Evolutionary conservation across 441 rosid species (phyloP).

Genomic region (Erysimum cheiri): DNA sequence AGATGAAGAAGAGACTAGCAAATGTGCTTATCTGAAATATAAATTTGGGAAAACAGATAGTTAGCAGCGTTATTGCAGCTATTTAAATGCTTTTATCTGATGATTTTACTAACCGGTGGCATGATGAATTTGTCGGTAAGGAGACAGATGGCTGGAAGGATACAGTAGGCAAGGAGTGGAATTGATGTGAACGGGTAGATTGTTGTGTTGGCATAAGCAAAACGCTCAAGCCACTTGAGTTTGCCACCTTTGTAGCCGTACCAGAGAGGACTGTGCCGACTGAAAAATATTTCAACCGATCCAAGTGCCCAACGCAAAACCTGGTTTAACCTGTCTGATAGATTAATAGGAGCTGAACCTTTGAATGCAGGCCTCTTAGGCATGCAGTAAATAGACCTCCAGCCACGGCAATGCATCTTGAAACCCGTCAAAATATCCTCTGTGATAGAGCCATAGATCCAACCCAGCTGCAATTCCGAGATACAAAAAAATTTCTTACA

Average conservation of each 20-base stretch:
- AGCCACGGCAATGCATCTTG: constrained; percentile 96
- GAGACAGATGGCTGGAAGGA: constrained; percentile 87
- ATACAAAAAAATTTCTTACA: constrained; percentile 29
- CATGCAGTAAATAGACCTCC: constrained; percentile 97
- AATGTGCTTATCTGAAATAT: constrained; percentile 77
- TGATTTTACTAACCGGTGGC: constrained; percentile 67
- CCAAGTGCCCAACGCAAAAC: constrained; percentile 98
- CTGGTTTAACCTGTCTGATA: constrained; percentile 92
- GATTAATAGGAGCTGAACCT: constrained; percentile 95
- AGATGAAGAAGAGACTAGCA: constrained; percentile 90
- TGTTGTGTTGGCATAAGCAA: constrained; percentile 87
- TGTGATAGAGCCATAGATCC: constrained; percentile 96
- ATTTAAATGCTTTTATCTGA: background rate
- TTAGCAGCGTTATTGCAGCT: constrained; percentile 13
- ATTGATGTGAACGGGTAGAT: constrained; percentile 94
- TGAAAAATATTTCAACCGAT: constrained; percentile 95
- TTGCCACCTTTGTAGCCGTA: constrained; percentile 88
- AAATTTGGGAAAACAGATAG: constrained; percentile 19
- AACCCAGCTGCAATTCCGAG: constrained; percentile 68
- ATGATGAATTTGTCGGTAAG: constrained; percentile 95
- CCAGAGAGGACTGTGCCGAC: constrained; percentile 87
- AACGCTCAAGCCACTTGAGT: constrained; percentile 90
- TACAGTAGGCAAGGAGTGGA: constrained; percentile 92
- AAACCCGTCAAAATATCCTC: constrained; percentile 96
- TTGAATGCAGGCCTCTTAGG: constrained; percentile 84